Evolutionary conservation across 331 rosid genomes (phyloP).

Genomic region (Pyrus hybrid): DNA sequence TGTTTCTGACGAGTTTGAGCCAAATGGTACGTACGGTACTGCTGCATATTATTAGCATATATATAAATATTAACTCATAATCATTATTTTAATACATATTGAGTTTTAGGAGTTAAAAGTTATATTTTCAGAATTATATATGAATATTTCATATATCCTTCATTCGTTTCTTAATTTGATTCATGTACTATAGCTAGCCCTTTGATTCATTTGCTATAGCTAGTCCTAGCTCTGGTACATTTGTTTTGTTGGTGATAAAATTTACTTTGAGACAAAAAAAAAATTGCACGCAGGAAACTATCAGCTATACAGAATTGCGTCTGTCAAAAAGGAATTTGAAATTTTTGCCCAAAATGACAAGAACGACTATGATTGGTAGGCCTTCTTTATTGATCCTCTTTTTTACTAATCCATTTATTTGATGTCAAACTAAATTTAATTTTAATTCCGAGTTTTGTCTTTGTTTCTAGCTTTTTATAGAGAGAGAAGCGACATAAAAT

Average conservation of each 20-base stretch:
- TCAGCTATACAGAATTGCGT: conserved; percentile 43
- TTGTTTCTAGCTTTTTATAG: background rate
- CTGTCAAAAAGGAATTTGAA: conserved; percentile 53
- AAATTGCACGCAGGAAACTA: conserved; percentile 59
- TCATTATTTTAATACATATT: too few relatives aligned
- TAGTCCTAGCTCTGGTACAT: too few relatives aligned
- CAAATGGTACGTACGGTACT: background rate
- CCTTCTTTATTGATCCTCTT: too few relatives aligned
- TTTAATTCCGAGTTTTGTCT: background rate
- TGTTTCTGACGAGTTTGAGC: conserved; percentile 46
- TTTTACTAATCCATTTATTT: background rate
- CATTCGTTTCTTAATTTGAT: background rate
- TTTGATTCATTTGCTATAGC: too few relatives aligned
- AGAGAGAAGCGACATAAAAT: background rate
- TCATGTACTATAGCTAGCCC: background rate
- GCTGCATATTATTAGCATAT: too few relatives aligned
- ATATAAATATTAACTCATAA: too few relatives aligned
- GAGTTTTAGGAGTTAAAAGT: too few relatives aligned
- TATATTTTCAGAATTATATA: too few relatives aligned
- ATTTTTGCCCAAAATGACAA: conserved; percentile 41
- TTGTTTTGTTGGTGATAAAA: too few relatives aligned
- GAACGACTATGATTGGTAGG: conserved; percentile 80
- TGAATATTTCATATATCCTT: too few relatives aligned
- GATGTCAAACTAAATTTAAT: background rate
- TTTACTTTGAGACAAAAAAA: too few relatives aligned